Evolutionary conservation across 305 asterid genomes (phyloP), one percentile per base, ranked within the genome.

Genomic region (Euphrasia arctica): DNA sequence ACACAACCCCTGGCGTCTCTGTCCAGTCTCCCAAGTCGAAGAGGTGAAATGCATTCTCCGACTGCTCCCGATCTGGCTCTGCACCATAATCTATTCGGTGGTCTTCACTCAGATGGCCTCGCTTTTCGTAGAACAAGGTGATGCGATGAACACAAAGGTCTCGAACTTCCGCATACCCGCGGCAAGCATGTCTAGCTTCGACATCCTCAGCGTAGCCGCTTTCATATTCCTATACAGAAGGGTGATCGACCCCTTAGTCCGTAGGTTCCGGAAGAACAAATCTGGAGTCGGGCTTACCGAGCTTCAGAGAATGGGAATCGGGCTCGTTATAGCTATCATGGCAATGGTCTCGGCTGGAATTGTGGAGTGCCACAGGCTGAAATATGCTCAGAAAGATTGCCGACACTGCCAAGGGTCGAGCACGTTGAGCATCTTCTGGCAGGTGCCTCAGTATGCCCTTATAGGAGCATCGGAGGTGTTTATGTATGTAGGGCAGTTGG

Each of bases 281-380:
- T 6, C 3, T 3, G 83, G 85, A 14, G 4, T 1, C 1, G 83
- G 86, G 48, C 83, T 82, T 0, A 82, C 86, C 0, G 87, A 82
- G 82, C 87, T 85, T 13, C 92, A 82, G 22, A 67, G 92, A 6
- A 85, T 85, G 92, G 92, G 92, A 13, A 79, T 82, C 47, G 92
- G 92, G 1, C 84, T 85, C 3, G 78, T 83, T 3, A 82, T 85
- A 54, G 86, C 92, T 2, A 58, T 80, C 1, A 27, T 74, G 56
- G 89, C 92, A 15, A 85, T 85, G 92, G 11, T 85, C 34, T 64
- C 89, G 0, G 85, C 92, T 0, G 92, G 92, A 11, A 22, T 79
- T 0, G 89, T 83, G 11, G 92, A 85, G 74, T 57, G 56, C 54
- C 79, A 80, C 63, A 63, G 89, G 74, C 79, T 85, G 15, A 82